Base-by-base conservation (phyloP, 192 early-diverging fungal species). In the Coemansia guatemalensis region DNA sequence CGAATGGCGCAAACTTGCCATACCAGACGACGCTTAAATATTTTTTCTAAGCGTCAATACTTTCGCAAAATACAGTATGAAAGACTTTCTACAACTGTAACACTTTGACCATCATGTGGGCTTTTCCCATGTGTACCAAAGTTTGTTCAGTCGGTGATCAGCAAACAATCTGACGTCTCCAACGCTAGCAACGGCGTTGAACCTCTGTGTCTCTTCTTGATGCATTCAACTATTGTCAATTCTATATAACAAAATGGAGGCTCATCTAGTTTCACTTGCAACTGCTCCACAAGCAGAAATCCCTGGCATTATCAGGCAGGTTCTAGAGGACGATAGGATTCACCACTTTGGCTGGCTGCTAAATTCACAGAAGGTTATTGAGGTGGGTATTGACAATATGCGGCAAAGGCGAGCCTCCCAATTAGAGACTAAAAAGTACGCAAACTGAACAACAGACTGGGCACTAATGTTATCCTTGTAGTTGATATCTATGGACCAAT, bases 301-400 rank as follows among this genome's bases (percentile, higher is more conserved):
- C 3, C 21, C 54, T 27, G 30, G 52, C 8, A 62, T 78, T 32
- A 65, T 78, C 53, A 62, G 56, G 53, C 44, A 30, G 22, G 65
- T 60, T 12, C 59, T 77, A 5, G 62, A 63, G 4, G 62, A 71
- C 48, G 75, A 72, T 21, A 27, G 29, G 27, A 48, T 78, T 47
- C 64, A 62, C 69, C 75, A 78, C 39, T 78, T 71, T 52, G 69
- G 69, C 35, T 62, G 66, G 52, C 58, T 78, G 61, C 53, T 78
- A 27, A 61, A 71, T 33, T 58, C 75, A 25, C 66, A 69, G 3
- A 51, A 60, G 58, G 58, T 68, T 33, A 53, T 44, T 21, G 66
- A 78, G 69, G 75, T 71, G 67, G 9, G 35, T 39, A 39, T 39
- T 39, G 35, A 39, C 35, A 39, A 39, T 11, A 30, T 24, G 14